Evolutionary conservation across 2,329 filamentous ascomycete genomes (phyloP), one percentile per base, ranked within the genome.

Genomic region (Cladophialophora yegresii): DNA sequence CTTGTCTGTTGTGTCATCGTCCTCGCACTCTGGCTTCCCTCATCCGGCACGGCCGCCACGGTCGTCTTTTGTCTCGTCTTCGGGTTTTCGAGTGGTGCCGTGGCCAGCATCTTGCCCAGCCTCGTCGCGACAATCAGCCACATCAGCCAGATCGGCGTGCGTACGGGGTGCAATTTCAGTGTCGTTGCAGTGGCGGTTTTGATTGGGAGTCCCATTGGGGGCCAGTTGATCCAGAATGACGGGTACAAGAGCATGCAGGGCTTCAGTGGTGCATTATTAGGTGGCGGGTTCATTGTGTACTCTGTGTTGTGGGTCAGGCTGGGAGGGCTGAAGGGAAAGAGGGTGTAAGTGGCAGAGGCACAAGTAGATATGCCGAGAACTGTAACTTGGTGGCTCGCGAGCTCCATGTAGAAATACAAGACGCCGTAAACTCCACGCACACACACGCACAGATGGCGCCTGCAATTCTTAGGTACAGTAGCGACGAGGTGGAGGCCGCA

Each of bases 81-180:
- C 69, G 89, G 89, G 20, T 90, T 91, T 73, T 82, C 82, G n/a
- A 87, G 85, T 0, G 89, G 89, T 13, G 84, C 84, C 2, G 89
- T 87, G 70, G 83, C 89, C 33, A 84, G 84, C 0, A 77, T 91
- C 13, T 79, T 80, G 0, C 87, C 89, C 0, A 82, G 88, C 0
- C 78, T 89, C 6, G 78, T 92, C 23, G 88, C 87, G 1, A 88
- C 92, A 71, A 89, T 92, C 67, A 87, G 84, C 1, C 87, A 90
- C 56, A 83, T 91, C 32, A 80, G 85, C 20, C 82, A 90, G 73
- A 87, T 92, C 36, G 90, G 90, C 13, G 83, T 87, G 2, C 81
- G 89, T 6, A 86, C 83, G 2, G 90, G 90, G 0, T 82, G 83
- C 0, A 80, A 85, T 28, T 89, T 89, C 73, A 82, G 85, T n/a